These are phyloP conservation scores for Colletotrichum shisoi DNA, from an alignment of 2,329 filamentous ascomycete species.

Conservation along the genomic window DNA sequence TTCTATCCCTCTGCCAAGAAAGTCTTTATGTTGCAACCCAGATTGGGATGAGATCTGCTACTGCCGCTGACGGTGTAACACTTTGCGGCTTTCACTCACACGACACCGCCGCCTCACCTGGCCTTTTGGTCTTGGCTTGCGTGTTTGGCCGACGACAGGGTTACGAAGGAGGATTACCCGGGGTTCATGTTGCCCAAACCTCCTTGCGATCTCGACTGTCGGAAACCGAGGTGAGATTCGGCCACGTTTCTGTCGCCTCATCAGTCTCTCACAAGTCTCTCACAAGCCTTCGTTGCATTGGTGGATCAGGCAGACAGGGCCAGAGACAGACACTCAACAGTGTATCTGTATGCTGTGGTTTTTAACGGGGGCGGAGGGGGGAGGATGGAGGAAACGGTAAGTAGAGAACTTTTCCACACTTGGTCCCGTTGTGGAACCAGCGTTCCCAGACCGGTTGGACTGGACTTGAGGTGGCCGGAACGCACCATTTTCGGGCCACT, in stretches of 20 bases:
- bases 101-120: slow-evolving; percentile 17
- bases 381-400: neutral
- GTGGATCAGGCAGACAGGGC: neutral
- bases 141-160: neutral
- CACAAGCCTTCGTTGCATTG: neutral
- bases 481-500: neutral
- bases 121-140: slow-evolving; percentile 24
- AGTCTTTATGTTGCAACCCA: slow-evolving; percentile 22
- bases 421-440: neutral
- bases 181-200: neutral
- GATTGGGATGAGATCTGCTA: slow-evolving; percentile 23
- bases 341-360: neutral
- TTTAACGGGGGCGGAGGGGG: neutral
- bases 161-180: neutral
- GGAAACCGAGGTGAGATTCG: neutral
- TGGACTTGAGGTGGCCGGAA: neutral
- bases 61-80: slow-evolving; percentile 19
- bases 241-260: neutral
- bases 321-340: neutral
- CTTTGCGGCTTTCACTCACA: neutral
- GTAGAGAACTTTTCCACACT: neutral
- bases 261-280: slow-evolving; percentile 2
- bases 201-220: neutral
- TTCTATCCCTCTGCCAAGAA: slow-evolving; percentile 3
- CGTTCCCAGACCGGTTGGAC: neutral